These are phyloP conservation scores for Lasiosphaeria miniovina DNA, from an alignment of 495 filamentous ascomycete species.

Conservation along the genomic window DNA sequence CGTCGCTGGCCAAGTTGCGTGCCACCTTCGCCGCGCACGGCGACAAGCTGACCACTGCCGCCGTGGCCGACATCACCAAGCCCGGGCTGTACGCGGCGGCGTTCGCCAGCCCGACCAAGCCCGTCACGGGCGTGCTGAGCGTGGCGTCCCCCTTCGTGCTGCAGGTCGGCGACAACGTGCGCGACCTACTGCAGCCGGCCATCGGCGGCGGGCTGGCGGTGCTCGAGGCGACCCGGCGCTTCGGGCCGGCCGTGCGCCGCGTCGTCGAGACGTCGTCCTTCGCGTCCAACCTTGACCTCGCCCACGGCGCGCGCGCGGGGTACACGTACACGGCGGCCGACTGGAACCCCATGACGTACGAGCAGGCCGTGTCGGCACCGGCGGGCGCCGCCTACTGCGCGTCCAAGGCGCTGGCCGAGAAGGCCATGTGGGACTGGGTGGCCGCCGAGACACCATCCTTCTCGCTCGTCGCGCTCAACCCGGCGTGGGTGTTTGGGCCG, in stretches of 20 bases:
- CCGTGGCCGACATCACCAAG: slow-evolving; percentile 38
- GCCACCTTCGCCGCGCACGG: slow-evolving; percentile 21
- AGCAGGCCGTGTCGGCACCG: slow-evolving; percentile 46
- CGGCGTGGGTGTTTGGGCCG: slow-evolving; percentile 49
- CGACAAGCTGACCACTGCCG: slow-evolving; percentile 34
- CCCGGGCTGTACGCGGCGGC: slow-evolving; percentile 21
- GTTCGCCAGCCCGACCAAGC: slow-evolving; percentile 38
- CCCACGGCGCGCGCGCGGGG: slow-evolving; percentile 44
- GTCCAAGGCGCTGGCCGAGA: slow-evolving; percentile 51
- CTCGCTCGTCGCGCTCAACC: slow-evolving; percentile 29
- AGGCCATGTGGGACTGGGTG: slow-evolving; percentile 42
- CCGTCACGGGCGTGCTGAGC: slow-evolving; percentile 38
- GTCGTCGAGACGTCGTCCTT: slow-evolving; percentile 54
- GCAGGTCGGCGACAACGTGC: slow-evolving; percentile 35
- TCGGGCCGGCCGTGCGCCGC: slow-evolving; percentile 40
- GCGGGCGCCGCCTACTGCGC: slow-evolving; percentile 54
- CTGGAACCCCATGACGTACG: slow-evolving; percentile 67
- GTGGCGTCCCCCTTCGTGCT: slow-evolving; percentile 42
- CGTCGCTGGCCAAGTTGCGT: slow-evolving; percentile 33
- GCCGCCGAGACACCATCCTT: slow-evolving; percentile 17
- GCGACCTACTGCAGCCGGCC: slow-evolving; percentile 59
- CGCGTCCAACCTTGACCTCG: slow-evolving; percentile 40
- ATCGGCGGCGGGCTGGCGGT: slow-evolving; percentile 69
- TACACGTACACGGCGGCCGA: slow-evolving; percentile 59
- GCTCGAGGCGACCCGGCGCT: slow-evolving; percentile 52